Conservation (phyloP, 345 rosid species). For the Eucalyptus pumila region DNA sequence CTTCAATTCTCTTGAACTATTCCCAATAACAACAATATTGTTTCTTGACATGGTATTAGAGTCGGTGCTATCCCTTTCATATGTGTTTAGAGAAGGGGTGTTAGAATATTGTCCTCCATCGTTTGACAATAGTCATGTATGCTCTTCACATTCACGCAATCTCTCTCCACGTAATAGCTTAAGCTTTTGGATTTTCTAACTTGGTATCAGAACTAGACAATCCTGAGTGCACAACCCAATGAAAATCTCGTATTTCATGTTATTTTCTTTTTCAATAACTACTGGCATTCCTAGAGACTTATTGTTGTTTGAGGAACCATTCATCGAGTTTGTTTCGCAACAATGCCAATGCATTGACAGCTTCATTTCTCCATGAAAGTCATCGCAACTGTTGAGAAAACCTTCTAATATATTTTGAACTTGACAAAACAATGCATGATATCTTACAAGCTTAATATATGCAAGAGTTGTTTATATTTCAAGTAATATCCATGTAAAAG, state of each 20-base stretch:
- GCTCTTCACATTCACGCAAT: not conserved
- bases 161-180: rapidly evolving
- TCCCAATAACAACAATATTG: not conserved
- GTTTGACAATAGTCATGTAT: not conserved
- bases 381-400: not conserved
- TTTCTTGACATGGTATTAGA: too few relatives aligned
- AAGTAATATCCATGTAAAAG: too few relatives aligned
- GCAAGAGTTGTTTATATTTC: not conserved
- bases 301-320: not conserved
- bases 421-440: not conserved
- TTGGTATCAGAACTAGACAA: not conserved
- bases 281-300: not conserved
- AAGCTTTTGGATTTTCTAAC: not conserved
- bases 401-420: not conserved
- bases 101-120: not conserved
- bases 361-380: too few relatives aligned
- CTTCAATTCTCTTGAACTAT: not conserved
- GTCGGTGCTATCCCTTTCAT: too few relatives aligned
- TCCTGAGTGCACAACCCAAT: not conserved
- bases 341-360: not conserved
- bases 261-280: not conserved
- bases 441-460: not conserved
- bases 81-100: not conserved
- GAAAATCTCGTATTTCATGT: not conserved
- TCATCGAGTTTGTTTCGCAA: not conserved